Evolutionary conservation across 345 rosid species (phyloP).

Genomic region (Conringia planisiliqua): DNA sequence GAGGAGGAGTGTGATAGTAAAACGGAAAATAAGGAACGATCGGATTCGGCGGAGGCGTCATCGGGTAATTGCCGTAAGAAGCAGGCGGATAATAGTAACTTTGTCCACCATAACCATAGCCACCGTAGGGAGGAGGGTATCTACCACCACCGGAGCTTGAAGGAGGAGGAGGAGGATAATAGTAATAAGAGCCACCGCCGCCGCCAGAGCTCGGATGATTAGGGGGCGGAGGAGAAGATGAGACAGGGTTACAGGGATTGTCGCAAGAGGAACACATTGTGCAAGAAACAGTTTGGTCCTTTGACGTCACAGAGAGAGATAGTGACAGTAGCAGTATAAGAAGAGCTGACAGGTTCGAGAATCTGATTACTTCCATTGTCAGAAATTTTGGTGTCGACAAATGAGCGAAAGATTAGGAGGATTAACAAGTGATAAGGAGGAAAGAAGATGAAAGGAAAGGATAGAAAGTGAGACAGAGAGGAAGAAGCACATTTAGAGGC

Average conservation of each 20-base stretch:
- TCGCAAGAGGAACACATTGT: slow-evolving; percentile 86
- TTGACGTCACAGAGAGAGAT: slow-evolving; percentile 33
- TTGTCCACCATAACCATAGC: slow-evolving; percentile 48
- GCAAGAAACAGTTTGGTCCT: slow-evolving; percentile 61
- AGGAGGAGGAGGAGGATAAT: slow-evolving; percentile 71
- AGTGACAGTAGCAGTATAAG: slow-evolving; percentile 13
- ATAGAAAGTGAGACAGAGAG: background rate
- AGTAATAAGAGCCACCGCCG: slow-evolving; percentile 39
- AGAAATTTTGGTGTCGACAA: slow-evolving; percentile 7
- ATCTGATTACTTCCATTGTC: slow-evolving; percentile 36
- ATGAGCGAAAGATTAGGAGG: slow-evolving; percentile 2
- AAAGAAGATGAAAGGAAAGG: background rate
- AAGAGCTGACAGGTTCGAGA: slow-evolving; percentile 21
- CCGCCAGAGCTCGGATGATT: slow-evolving; percentile 48
- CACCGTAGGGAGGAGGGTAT: slow-evolving; percentile 54
- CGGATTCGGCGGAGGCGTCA: slow-evolving; percentile 93
- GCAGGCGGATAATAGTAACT: slow-evolving; percentile 61
- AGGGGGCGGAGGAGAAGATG: slow-evolving; percentile 65
- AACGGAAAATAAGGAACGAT: slow-evolving; percentile 98
- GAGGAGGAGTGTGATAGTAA: slow-evolving; percentile 74
- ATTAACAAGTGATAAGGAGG: background rate
- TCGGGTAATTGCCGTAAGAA: slow-evolving; percentile 38
- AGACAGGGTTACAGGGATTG: slow-evolving; percentile 50
- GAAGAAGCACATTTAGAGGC: slow-evolving; percentile 20
- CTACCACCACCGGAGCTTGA: slow-evolving; percentile 42